Base-by-base conservation (phyloP, 768 basidiomycete genomes). In the Russula foetens region DNA sequence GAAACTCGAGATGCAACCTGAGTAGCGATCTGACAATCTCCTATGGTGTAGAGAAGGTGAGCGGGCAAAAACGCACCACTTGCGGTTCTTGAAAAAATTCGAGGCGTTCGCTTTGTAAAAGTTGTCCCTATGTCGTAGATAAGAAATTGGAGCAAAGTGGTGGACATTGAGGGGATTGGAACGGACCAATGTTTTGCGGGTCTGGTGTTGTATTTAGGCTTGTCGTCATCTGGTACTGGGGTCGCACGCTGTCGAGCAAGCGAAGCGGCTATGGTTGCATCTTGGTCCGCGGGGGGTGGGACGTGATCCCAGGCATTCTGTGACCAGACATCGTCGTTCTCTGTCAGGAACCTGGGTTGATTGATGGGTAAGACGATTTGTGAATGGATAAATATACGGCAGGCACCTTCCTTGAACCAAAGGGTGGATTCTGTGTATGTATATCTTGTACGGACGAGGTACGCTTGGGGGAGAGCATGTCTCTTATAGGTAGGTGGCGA, bases 231-330 rank as follows among this genome's bases (percentile, higher is more conserved):
- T 0, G 86, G 78, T 0, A 98, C 92, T 1, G 92, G 93, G 5
- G 81, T 79, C 8, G 75, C 71, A 3, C 81, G 81, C 70, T 98
- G 96, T 62, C 79, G 79, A 26, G 79, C 77, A 35, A 96, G 75
- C 0, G 92, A 84, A 4, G 81, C 75, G 7, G 80, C 76, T 53
- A 97, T 92, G 14, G 75, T 75, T n/a, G 86, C 83, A 43, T 76
- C 79, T 70, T 96, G 92, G 73, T 92, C 91, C 12, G 83, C 78
- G 19, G 91, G 90, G 5, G 86, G 86, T 33, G 86, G 84, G 47
- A 94, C 91, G 69, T 92, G 91, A 69, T 93, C 90, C 94, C 91
- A 94, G 1, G 91, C 92, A 68, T 93, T 93, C 63, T 92, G 86
- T 26, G 79, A 77, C 88, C 90, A 94, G 3, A 92, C 86, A 65